Conservation (phyloP, 1,284 basidiomycete genomes). For the Mrakiaceae sp. region DNA sequence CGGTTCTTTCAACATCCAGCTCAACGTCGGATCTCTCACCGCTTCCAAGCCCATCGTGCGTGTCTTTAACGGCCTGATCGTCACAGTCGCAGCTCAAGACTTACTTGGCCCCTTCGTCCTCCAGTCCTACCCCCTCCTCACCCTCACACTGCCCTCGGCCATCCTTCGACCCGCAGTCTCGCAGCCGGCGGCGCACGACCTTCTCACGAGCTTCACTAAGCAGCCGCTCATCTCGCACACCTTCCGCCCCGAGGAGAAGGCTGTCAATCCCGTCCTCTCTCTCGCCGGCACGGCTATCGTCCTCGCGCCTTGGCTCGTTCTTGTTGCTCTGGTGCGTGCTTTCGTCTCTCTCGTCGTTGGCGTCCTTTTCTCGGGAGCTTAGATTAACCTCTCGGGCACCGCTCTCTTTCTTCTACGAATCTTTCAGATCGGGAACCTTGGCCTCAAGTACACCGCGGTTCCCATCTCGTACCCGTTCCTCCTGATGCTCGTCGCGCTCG, state of each 20-base stretch:
- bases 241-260: conserved; percentile 15
- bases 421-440: conserved; percentile 6
- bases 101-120: neutral
- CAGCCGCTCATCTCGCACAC: conserved; percentile 11
- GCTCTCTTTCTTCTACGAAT: neutral
- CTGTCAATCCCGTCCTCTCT: conserved; percentile 8
- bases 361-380: neutral
- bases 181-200: neutral
- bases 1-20: conserved; percentile 1
- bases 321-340: conserved; percentile 2
- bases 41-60: conserved; percentile 10
- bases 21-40: conserved; percentile 11
- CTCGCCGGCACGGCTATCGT: conserved; percentile 2
- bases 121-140: conserved; percentile 15
- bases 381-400: neutral
- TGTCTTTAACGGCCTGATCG: neutral
- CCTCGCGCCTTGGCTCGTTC: conserved; percentile 10
- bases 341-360: neutral
- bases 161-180: neutral
- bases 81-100: neutral
- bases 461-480: conserved; percentile 9
- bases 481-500: conserved; percentile 8
- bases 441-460: neutral
- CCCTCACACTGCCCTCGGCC: conserved; percentile 9
- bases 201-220: conserved; percentile 7